Conservation (phyloP, 371 early-diverging fungal genomes). For the Haplosporangium sp. region DNA sequence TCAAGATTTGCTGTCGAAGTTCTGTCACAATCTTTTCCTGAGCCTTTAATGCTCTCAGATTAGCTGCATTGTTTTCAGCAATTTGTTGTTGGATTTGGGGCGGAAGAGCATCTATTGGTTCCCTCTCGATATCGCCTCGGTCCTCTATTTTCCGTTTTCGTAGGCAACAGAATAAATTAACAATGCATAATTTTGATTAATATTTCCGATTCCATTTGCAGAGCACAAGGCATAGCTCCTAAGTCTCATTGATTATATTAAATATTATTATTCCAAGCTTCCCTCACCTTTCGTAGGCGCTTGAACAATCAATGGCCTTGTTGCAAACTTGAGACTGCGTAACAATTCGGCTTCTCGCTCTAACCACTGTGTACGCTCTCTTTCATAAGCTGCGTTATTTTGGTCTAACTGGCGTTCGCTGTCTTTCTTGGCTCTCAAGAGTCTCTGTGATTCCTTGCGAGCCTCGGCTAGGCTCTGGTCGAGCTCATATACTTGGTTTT, state of each 20-base stretch:
- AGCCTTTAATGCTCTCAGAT: constrained; percentile 40
- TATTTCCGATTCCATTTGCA: neutral
- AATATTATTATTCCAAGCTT: neutral
- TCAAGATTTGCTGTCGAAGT: constrained; percentile 34
- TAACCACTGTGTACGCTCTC: constrained; percentile 57
- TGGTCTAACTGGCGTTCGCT: constrained; percentile 49
- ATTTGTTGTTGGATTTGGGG: constrained; percentile 51
- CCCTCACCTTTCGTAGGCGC: constrained; percentile 48
- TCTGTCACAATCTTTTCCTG: constrained; percentile 34
- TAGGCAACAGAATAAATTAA: constrained; percentile 8
- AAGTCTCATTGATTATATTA: neutral
- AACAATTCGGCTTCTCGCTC: constrained; percentile 59
- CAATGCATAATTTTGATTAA: neutral
- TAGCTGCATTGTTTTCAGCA: constrained; percentile 44
- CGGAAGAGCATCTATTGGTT: constrained; percentile 29
- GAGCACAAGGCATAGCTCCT: neutral
- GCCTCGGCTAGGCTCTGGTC: constrained; percentile 54
- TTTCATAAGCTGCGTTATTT: constrained; percentile 50
- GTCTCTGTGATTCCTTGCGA: constrained; percentile 51
- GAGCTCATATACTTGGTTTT: constrained; percentile 58
- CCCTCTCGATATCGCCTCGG: constrained; percentile 7
- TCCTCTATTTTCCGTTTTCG: constrained; percentile 14
- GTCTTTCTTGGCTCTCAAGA: constrained; percentile 51
- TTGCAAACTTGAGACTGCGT: constrained; percentile 52
- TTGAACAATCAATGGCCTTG: constrained; percentile 54